phyloP scores from a whole-genome alignment of 371 early-diverging fungal genomes.

The Mortierella sp. region DNA sequence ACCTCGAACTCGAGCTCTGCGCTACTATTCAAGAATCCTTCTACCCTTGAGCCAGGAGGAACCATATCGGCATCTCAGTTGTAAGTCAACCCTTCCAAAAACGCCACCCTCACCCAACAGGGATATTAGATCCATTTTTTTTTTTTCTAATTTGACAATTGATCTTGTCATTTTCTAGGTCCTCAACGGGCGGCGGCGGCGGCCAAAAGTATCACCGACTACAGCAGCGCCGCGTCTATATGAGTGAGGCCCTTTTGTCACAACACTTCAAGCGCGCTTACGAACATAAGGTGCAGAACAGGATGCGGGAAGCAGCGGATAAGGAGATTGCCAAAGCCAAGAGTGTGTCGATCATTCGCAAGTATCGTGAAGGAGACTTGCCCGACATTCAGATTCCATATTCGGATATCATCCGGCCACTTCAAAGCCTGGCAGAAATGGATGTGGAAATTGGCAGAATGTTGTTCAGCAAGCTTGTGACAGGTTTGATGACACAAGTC shows the following conservation, averaged over 20 bases:
- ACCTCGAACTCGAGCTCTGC: slow-evolving; percentile 28
- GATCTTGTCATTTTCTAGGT: slow-evolving; percentile 8
- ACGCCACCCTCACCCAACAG: no score
- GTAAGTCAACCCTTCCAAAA: slow-evolving; percentile 13
- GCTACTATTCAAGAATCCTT: slow-evolving; percentile 25
- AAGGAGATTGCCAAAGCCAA: slow-evolving; percentile 63
- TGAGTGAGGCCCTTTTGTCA: slow-evolving; percentile 1
- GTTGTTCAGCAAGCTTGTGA: slow-evolving; percentile 62
- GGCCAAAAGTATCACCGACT: slow-evolving; percentile 35
- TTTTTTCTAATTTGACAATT: no score
- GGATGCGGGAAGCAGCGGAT: slow-evolving; percentile 5
- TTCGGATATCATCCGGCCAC: slow-evolving; percentile 72
- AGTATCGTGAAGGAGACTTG: slow-evolving; percentile 78
- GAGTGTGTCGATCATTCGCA: slow-evolving; percentile 67
- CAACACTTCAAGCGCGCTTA: slow-evolving; percentile 24
- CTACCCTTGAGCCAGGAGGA: slow-evolving; percentile 7
- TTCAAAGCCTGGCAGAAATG: slow-evolving; percentile 67
- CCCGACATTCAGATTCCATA: slow-evolving; percentile 81
- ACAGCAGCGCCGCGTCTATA: slow-evolving; percentile 19
- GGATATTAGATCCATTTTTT: no score
- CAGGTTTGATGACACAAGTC: slow-evolving; percentile 55
- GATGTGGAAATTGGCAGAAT: slow-evolving; percentile 75
- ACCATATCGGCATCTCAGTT: slow-evolving; percentile 3
- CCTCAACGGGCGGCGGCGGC: not conserved
- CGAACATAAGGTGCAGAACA: slow-evolving; percentile 20